Conservation (phyloP, 202 grass and related monocot genomes). For the Zoysia matrella region DNA sequence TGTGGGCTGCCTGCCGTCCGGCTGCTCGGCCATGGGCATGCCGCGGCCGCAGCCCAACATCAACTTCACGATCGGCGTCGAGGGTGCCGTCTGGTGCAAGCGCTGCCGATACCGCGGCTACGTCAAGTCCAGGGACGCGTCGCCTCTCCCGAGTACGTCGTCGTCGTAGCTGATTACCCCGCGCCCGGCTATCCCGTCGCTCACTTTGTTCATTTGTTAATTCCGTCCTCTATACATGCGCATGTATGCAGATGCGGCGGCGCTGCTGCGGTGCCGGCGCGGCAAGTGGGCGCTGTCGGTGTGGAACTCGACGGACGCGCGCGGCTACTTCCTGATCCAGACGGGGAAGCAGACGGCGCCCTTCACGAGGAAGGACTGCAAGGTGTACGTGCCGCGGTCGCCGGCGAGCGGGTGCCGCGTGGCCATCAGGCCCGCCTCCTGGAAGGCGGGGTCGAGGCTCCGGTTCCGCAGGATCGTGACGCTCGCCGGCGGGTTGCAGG, state of each 20-base stretch:
- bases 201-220: not conserved
- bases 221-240: too few relatives aligned
- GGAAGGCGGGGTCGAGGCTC: constrained; percentile 38
- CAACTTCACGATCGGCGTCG: constrained; percentile 56
- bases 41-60: constrained; percentile 27
- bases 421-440: constrained; percentile 18
- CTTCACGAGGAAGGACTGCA: constrained; percentile 45
- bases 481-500: constrained; percentile 43
- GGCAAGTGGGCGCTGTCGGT: constrained; percentile 30
- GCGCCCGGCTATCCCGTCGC: not conserved
- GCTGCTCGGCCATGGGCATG: constrained; percentile 24
- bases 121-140: constrained; percentile 43
- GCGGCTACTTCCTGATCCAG: constrained; percentile 70
- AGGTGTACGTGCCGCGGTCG: constrained; percentile 10
- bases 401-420: constrained; percentile 45
- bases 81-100: constrained; percentile 52
- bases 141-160: constrained; percentile 45
- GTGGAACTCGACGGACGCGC: constrained; percentile 37
- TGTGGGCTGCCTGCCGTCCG: constrained; percentile 17
- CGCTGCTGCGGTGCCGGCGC: constrained; percentile 48
- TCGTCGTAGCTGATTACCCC: not conserved
- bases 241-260: constrained; percentile 39
- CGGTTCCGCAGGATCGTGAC: constrained; percentile 54
- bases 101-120: constrained; percentile 49
- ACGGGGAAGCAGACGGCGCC: constrained; percentile 51